These are phyloP conservation scores for Cystobasidium ongulense DNA, from an alignment of 768 basidiomycete species.

Conservation along the genomic window DNA sequence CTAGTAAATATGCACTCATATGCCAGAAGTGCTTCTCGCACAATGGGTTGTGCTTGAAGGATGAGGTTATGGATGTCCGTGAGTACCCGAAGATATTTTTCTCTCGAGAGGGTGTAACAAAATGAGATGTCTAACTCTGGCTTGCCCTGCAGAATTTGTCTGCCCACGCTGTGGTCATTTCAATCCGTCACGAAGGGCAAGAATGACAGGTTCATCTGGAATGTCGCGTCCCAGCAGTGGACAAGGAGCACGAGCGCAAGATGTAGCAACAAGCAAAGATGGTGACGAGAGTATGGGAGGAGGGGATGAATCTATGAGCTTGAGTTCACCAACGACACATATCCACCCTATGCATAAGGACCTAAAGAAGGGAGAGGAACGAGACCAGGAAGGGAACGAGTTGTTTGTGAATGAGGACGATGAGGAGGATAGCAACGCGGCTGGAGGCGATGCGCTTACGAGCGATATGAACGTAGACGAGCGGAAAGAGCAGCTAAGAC, in stretches of 20 bases:
- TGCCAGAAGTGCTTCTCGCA: constrained; percentile 79
- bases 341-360: neutral
- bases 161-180: constrained; percentile 82
- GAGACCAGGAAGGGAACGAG: neutral
- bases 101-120: neutral
- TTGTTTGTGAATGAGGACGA: neutral
- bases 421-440: neutral
- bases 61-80: constrained; percentile 74
- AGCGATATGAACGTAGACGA: constrained; percentile 8
- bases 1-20: constrained; percentile 66
- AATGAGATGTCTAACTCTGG: neutral
- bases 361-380: neutral
- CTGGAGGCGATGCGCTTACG: neutral
- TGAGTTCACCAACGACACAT: neutral
- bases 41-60: constrained; percentile 78
- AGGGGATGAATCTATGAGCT: neutral
- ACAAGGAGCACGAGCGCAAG: neutral
- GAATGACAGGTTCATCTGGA: constrained; percentile 16
- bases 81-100: constrained; percentile 44
- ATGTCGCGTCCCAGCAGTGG: neutral
- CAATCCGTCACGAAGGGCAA: constrained; percentile 48
- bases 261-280: neutral
- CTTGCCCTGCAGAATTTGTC: constrained; percentile 57
- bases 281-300: neutral
- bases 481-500: constrained; percentile 8